phyloP scores from a whole-genome alignment of 768 basidiomycete genomes.

The Russula virescens region DNA sequence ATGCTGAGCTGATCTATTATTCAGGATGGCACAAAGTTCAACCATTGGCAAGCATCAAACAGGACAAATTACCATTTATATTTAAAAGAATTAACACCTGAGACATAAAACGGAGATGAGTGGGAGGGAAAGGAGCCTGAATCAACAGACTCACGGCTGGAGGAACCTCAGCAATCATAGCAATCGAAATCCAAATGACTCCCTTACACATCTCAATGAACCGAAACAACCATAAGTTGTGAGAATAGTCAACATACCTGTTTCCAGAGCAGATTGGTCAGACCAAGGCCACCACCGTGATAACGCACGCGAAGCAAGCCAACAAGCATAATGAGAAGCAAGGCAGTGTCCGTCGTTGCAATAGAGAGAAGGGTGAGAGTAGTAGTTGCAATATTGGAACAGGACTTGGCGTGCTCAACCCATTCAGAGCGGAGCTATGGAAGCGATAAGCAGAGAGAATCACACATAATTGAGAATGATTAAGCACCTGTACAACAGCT shows the following conservation, averaged over 20 bases:
- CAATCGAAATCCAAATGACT: neutral
- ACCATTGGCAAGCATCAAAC: too few relatives aligned
- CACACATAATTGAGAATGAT: too few relatives aligned
- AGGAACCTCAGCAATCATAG: neutral
- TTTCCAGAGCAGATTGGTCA: slow-evolving; percentile 1
- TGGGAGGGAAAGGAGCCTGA: neutral
- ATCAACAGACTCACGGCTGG: neutral
- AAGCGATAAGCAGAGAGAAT: neutral
- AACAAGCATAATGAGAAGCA: slow-evolving; percentile 10
- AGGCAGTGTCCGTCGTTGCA: slow-evolving; percentile 1
- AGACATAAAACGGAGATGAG: neutral
- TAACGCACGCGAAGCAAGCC: neutral
- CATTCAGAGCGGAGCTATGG: neutral
- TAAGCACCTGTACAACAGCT: neutral
- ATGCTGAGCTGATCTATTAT: too few relatives aligned
- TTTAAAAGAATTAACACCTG: neutral
- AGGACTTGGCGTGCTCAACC: neutral
- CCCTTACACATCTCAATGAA: neutral
- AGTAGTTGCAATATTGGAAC: neutral
- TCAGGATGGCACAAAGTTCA: too few relatives aligned
- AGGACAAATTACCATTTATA: too few relatives aligned
- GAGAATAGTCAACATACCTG: neutral
- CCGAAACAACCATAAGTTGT: neutral
- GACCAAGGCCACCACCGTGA: neutral
- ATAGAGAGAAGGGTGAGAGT: neutral